Base-by-base conservation (phyloP, 805 yeast species). In the Metschnikowia lachancei region DNA sequence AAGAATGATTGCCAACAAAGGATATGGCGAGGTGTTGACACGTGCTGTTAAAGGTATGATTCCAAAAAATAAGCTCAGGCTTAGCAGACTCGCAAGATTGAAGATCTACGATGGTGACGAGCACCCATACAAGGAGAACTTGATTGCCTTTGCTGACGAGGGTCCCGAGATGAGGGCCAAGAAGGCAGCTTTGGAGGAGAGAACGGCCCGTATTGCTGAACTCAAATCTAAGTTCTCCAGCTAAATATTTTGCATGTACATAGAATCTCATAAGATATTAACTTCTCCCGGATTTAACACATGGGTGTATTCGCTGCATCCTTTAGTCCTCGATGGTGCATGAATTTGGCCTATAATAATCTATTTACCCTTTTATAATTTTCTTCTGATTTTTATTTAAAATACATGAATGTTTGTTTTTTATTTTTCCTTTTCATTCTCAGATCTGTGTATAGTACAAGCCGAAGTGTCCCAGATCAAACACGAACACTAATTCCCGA, bases 41-140 rank as follows among this genome's bases (percentile, higher is more conserved):
- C 81, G 85, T 57, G 98, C 99, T 1, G 99, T 94, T 5, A 83
- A 88, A 52, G 95, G 95, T 46, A 94, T 94, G 99, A 75, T 94
- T 46, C 99, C 99, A 36, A 91, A 88, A 70, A 92, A 94, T 66
- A 82, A 83, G 59, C 78, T 85, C 53, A 81, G 98, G 65, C 78
- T 83, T 58, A 69, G 74, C 12, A 82, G 99, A 64, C 66, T 94
- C 60, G 92, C 81, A 22, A 80, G 99, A 62, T 75, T 94, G 51
- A 90, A 88, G 67, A 81, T 88, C 0, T 87, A 78, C 64, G 98
- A 95, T 57, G 97, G 92, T 24, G 81, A 88, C 47, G 86, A 86
- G 47, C 87, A 87, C 63, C 97, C 97, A 19, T 94, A 88, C 65
- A 81, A 80, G 53, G 78, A 82, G 54, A 94, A 94, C 62, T 74